A percentile compares a stretch with the other conserved stretches of the same genome.
These are phyloP conservation scores for Penicillium sp. DNA, from an alignment of 2,329 filamentous ascomycete species.

Conservation along the genomic window DNA sequence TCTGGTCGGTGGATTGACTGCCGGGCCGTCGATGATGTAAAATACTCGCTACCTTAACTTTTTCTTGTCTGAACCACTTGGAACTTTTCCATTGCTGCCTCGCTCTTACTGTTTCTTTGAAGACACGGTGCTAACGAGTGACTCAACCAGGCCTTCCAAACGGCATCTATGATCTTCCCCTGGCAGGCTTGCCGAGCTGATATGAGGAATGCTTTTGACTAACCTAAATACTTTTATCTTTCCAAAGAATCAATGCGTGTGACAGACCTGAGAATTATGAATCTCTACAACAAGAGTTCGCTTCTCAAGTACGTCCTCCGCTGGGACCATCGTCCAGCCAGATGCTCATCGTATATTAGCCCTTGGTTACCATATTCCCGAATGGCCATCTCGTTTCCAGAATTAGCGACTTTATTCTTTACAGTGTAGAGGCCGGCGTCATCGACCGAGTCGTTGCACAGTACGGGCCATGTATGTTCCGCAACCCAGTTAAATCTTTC, in stretches of 20 bases:
- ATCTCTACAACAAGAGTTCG: constrained; percentile 76
- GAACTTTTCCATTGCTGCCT: constrained; percentile 15
- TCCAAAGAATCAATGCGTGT: constrained; percentile 84
- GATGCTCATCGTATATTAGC: constrained; percentile 59
- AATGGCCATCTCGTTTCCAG: constrained; percentile 96
- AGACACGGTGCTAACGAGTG: constrained; percentile 26
- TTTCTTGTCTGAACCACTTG: constrained; percentile 71
- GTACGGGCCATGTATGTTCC: constrained; percentile 84
- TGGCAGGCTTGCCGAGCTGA: background rate
- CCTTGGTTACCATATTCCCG: constrained; percentile 80
- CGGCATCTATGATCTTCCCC: background rate
- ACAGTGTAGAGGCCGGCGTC: constrained; percentile 92
- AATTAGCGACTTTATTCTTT: constrained; percentile 97
- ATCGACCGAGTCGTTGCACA: constrained; percentile 84
- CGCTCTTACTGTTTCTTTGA: constrained; percentile 8
- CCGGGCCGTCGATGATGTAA: constrained; percentile 94
- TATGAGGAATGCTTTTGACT: constrained; percentile 23
- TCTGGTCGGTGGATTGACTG: constrained; percentile 64
- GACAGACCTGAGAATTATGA: constrained; percentile 89
- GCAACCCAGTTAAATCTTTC: constrained; percentile 7
- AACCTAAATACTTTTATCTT: constrained; percentile 20
- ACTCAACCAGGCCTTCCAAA: constrained; percentile 17
- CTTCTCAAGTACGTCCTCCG: constrained; percentile 72
- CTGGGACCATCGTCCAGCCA: constrained; percentile 35
- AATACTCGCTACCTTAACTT: constrained; percentile 96